Conservation (phyloP, 768 basidiomycete species). For the Suillus occidentalis region DNA sequence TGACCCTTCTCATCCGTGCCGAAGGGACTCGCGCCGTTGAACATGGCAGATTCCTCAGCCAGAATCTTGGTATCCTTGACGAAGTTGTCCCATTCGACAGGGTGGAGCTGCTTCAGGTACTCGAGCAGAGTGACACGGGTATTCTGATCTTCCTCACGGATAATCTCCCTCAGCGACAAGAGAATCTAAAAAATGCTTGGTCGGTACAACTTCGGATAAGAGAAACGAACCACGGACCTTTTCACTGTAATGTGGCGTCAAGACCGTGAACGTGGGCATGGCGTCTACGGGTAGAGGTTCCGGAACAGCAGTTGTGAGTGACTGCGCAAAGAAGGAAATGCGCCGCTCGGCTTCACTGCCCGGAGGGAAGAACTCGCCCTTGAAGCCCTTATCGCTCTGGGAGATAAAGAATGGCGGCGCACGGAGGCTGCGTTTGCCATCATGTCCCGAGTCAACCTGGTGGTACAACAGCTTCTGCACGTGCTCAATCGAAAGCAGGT, state of each 20-base stretch:
- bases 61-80: conserved; percentile 99
- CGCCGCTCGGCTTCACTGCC: conserved; percentile 96
- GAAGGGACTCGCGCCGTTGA: conserved; percentile 73
- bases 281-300: conserved; percentile 94
- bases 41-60: conserved; percentile 91
- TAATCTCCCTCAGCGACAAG: conserved; percentile 95
- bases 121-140: conserved; percentile 96
- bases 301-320: conserved; percentile 92
- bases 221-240: conserved; percentile 54
- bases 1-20: conserved; percentile 79
- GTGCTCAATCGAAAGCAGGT: conserved; percentile 97
- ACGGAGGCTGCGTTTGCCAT: conserved; percentile 87
- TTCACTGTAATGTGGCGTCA: conserved; percentile 98
- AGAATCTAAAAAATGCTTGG: conserved; percentile 61
- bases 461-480: conserved; percentile 98
- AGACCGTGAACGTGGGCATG: conserved; percentile 99
- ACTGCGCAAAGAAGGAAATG: conserved; percentile 99
- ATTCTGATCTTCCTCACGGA: conserved; percentile 96
- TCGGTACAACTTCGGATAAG: conserved; percentile 4
- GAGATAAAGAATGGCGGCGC: conserved; percentile 99
- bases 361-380: conserved; percentile 88
- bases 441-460: conserved; percentile 82
- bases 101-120: conserved; percentile 97
- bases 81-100: conserved; percentile 99
- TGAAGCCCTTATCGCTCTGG: conserved; percentile 84